These are phyloP conservation scores for Aspergillus clavatus DNA, from an alignment of 2,329 filamentous ascomycete genomes.

Conservation along the genomic window DNA sequence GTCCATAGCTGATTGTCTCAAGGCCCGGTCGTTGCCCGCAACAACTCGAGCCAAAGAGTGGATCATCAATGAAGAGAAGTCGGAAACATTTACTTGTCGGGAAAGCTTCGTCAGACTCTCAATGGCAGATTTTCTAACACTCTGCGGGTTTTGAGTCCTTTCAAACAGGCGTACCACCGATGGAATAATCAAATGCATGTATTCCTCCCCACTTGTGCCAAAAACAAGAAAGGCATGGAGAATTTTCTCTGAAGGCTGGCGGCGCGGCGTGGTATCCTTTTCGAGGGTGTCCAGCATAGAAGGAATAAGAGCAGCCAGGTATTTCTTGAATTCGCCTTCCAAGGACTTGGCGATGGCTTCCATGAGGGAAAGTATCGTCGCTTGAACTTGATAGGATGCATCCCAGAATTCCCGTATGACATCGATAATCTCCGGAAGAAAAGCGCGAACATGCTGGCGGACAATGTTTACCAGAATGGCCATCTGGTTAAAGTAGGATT, in stretches of 20 bases:
- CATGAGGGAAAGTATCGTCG: conserved; percentile 84
- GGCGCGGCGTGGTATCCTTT: conserved; percentile 69
- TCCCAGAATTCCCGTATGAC: conserved; percentile 90
- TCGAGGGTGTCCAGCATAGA: conserved; percentile 93
- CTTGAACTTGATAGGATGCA: conserved; percentile 71
- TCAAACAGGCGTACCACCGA: conserved; percentile 94
- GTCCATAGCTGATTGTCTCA: conserved; percentile 81
- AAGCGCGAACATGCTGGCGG: conserved; percentile 90
- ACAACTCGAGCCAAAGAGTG: conserved; percentile 85
- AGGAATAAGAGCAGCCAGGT: conserved; percentile 80
- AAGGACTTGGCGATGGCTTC: conserved; percentile 91
- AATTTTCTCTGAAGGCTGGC: conserved; percentile 81
- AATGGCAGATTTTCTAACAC: conserved; percentile 81
- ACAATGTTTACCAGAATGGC: conserved; percentile 92
- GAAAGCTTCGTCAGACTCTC: conserved; percentile 93
- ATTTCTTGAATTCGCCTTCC: conserved; percentile 97
- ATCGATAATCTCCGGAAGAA: conserved; percentile 77
- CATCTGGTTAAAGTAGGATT: conserved; percentile 97
- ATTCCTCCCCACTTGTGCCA: conserved; percentile 91
- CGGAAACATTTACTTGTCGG: conserved; percentile 92
- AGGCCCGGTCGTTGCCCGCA: conserved; percentile 62
- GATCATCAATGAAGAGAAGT: conserved; percentile 93
- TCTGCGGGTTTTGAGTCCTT: conserved; percentile 72
- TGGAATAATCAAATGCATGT: conserved; percentile 98
- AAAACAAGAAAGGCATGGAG: conserved; percentile 95